phyloP scores from a whole-genome alignment of 2,329 filamentous ascomycete genomes.

The Hypoxylon sp. region DNA sequence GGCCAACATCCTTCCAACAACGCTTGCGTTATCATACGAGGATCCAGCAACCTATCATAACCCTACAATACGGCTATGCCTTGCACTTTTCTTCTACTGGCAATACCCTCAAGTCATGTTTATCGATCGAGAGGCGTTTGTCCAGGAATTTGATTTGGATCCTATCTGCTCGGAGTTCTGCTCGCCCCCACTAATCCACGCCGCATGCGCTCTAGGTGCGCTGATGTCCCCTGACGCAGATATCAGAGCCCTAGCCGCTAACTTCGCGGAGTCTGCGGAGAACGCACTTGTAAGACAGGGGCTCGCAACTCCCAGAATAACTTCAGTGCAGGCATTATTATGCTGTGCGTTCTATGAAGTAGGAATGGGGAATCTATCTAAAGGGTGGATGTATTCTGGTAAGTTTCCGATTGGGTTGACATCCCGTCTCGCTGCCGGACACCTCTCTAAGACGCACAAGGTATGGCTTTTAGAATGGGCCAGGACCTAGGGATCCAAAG shows the following conservation, averaged over 20 bases:
- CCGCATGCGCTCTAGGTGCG: slow-evolving; percentile 8
- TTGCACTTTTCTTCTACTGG: not conserved
- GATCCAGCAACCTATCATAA: not conserved
- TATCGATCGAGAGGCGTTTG: not conserved
- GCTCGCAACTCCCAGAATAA: slow-evolving; percentile 1
- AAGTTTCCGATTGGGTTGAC: not conserved
- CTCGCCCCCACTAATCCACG: slow-evolving; percentile 11
- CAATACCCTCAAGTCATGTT: not conserved
- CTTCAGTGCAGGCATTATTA: slow-evolving; percentile 9
- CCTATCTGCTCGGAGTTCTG: slow-evolving; percentile 14
- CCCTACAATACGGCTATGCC: not conserved
- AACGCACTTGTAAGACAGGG: not conserved
- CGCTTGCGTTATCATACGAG: not conserved
- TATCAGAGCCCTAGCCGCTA: not conserved
- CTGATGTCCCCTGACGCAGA: slow-evolving; percentile 7
- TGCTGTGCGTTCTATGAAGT: slow-evolving; percentile 13
- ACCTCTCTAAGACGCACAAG: not conserved
- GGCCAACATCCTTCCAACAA: not conserved
- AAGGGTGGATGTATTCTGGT: slow-evolving; percentile 15
- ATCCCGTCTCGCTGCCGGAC: not conserved
- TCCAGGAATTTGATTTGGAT: slow-evolving; percentile 10
- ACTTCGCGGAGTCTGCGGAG: not conserved
- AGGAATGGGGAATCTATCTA: slow-evolving; percentile 8
- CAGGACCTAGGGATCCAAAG: not conserved
- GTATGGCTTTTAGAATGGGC: not conserved